Conservation (phyloP, 768 basidiomycete species). For the Rhizopogon salebrosus region DNA sequence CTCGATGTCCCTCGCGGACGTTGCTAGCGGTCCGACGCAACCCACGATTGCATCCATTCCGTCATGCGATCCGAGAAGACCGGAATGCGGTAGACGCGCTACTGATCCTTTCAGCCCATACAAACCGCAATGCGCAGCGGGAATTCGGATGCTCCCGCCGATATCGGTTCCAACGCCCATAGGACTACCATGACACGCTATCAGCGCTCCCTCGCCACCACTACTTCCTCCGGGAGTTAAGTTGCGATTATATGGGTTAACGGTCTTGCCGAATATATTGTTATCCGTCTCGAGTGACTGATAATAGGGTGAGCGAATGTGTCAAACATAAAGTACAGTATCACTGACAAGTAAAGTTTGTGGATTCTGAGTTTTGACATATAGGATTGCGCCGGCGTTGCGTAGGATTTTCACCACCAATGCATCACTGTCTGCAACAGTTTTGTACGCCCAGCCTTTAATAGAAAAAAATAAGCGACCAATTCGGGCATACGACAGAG, state of each 20-base stretch:
- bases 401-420: conserved; percentile 40
- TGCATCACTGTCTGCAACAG: conserved; percentile 34
- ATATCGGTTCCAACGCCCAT: conserved; percentile 43
- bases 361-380: conserved; percentile 43
- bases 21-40: conserved; percentile 43
- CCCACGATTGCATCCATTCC: conserved; percentile 52
- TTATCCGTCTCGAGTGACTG: conserved; percentile 52
- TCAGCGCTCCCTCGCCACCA: conserved; percentile 42
- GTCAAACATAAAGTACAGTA: neutral
- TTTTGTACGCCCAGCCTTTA: conserved; percentile 35
- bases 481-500: neutral
- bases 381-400: conserved; percentile 40
- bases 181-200: conserved; percentile 38
- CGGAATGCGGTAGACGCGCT: conserved; percentile 46
- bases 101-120: conserved; percentile 45
- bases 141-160: conserved; percentile 41
- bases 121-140: conserved; percentile 36
- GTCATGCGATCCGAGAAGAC: conserved; percentile 42
- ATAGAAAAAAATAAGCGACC: conserved; percentile 13
- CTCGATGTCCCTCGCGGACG: conserved; percentile 42
- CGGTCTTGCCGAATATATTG: conserved; percentile 51
- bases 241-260: conserved; percentile 59
- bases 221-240: conserved; percentile 42
- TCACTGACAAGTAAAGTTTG: conserved; percentile 42
- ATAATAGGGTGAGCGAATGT: conserved; percentile 8